Percentiles rank a stretch among this genome's conserved stretches.
These are phyloP conservation scores for Metrosideros polymorpha DNA, from an alignment of 441 rosid genomes.

Conservation along the genomic window DNA sequence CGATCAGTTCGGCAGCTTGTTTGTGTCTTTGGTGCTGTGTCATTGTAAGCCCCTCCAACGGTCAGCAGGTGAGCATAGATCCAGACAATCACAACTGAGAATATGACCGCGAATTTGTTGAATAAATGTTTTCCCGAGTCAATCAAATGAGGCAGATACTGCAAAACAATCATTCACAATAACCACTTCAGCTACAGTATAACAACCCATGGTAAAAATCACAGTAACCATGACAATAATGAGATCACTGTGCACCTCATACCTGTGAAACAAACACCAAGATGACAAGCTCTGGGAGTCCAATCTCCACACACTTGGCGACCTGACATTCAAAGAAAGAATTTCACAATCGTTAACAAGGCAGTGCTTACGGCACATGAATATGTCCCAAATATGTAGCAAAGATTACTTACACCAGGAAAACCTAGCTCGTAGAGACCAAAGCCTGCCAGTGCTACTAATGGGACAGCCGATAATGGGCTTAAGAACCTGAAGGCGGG, in stretches of 20 bases:
- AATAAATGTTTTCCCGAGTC: slow-evolving; percentile 39
- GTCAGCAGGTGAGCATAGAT: slow-evolving; percentile 88
- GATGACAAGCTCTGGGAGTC: slow-evolving; percentile 77
- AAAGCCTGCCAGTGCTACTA: slow-evolving; percentile 80
- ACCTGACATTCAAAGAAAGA: slow-evolving; percentile 36
- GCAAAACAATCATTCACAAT: slow-evolving; percentile 17
- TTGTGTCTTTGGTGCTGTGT: slow-evolving; percentile 55
- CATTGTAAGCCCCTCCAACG: slow-evolving; percentile 82
- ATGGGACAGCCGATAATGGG: slow-evolving; percentile 86
- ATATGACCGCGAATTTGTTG: slow-evolving; percentile 79
- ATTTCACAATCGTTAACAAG: slow-evolving; percentile 1
- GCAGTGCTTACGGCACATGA: not conserved
- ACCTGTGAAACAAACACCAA: slow-evolving; percentile 86
- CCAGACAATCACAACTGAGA: slow-evolving; percentile 73
- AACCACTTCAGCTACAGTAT: not conserved
- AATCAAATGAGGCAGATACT: slow-evolving; percentile 81
- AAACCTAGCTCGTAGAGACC: slow-evolving; percentile 92
- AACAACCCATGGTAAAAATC: not conserved
- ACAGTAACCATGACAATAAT: not conserved
- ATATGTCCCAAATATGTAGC: not conserved
- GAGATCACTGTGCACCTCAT: not conserved
- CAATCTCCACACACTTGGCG: slow-evolving; percentile 95
- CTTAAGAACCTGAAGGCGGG: slow-evolving; percentile 63
- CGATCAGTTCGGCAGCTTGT: slow-evolving; percentile 84
- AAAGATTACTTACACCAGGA: slow-evolving; percentile 63